Conservation (phyloP, 768 basidiomycete genomes). For the Macrolepiota fuliginosa region DNA sequence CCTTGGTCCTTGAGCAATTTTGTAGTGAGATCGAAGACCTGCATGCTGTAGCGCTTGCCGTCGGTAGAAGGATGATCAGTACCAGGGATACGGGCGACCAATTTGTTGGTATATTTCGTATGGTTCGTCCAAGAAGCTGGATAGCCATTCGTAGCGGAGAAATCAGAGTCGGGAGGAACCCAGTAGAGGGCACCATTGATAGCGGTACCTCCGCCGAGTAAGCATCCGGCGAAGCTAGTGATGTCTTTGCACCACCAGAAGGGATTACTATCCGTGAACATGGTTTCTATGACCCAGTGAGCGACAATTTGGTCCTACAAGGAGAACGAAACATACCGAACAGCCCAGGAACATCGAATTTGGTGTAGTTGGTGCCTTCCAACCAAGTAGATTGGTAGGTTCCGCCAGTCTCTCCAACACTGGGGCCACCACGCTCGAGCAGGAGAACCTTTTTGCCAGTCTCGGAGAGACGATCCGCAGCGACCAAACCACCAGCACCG, state of each 20-base stretch:
- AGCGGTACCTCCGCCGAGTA: constrained; percentile 61
- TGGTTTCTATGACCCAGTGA: constrained; percentile 38
- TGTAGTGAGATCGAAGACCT: constrained; percentile 41
- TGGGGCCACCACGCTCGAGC: constrained; percentile 63
- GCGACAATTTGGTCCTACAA: not conserved
- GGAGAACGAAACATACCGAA: constrained; percentile 33
- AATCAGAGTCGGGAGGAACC: constrained; percentile 51
- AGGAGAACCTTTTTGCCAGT: constrained; percentile 63
- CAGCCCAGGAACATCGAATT: constrained; percentile 63
- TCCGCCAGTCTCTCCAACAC: constrained; percentile 57
- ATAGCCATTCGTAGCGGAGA: constrained; percentile 49
- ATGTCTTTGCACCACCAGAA: constrained; percentile 72
- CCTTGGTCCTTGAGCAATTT: constrained; percentile 47
- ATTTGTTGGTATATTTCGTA: constrained; percentile 43
- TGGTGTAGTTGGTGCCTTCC: constrained; percentile 30
- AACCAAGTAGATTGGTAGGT: constrained; percentile 50
- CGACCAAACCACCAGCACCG: constrained; percentile 57
- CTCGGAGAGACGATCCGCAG: constrained; percentile 58
- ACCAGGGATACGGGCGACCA: constrained; percentile 49
- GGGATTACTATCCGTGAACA: constrained; percentile 55
- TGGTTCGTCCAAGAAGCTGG: constrained; percentile 55
- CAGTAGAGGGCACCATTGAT: constrained; percentile 65
- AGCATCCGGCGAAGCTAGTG: constrained; percentile 61
- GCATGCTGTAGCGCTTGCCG: constrained; percentile 54
- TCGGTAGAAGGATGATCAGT: constrained; percentile 62